phyloP scores from a whole-genome alignment of 2,329 filamentous ascomycete species.

The Arachnopeziza araneosa region DNA sequence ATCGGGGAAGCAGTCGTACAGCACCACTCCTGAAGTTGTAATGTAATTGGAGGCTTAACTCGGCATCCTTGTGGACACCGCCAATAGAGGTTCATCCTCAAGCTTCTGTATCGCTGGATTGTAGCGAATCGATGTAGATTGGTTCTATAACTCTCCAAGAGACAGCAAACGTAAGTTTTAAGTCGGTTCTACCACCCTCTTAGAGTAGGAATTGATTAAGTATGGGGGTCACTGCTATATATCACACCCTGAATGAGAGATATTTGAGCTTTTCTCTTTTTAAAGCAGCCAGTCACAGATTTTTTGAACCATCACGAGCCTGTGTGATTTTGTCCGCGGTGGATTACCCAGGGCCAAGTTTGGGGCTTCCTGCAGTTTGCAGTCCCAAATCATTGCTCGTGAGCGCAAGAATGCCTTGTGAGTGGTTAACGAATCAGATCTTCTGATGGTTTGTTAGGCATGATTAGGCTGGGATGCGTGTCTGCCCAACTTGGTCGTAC shows the following conservation, averaged over 20 bases:
- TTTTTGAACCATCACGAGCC: not conserved
- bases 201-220: too few relatives aligned
- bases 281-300: not conserved
- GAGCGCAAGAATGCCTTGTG: slow-evolving; percentile 1
- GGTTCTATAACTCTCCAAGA: too few relatives aligned
- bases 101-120: too few relatives aligned
- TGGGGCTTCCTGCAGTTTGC: not conserved
- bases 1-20: slow-evolving; percentile 3
- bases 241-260: too few relatives aligned
- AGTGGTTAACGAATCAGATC: slow-evolving; percentile 12
- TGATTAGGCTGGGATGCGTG: slow-evolving; percentile 38
- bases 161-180: too few relatives aligned
- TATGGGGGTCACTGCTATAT: too few relatives aligned
- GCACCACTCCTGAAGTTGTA: not conserved
- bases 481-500: slow-evolving; percentile 37
- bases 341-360: not conserved
- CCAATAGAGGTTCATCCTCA: too few relatives aligned
- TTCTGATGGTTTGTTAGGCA: slow-evolving; percentile 15
- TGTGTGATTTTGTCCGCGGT: not conserved
- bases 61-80: not conserved
- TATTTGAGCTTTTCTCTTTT: not conserved
- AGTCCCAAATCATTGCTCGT: not conserved
- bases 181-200: too few relatives aligned
- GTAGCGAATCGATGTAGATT: too few relatives aligned
- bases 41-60: not conserved